Evolutionary conservation across 192 early-diverging fungal genomes (phyloP).

Genomic region (Rhizophlyctis rosea): DNA sequence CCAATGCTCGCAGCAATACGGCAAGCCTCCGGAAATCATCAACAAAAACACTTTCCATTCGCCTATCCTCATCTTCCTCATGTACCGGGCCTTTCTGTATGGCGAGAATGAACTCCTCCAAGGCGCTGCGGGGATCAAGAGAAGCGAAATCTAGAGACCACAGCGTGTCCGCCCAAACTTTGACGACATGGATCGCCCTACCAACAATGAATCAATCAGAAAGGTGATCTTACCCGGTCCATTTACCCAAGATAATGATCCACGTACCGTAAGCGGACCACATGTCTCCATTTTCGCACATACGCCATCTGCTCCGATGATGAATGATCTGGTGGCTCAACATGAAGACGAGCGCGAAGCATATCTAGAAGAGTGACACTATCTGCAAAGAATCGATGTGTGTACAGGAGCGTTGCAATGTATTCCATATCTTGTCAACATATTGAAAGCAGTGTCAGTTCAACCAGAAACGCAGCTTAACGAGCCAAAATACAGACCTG

Average conservation of each 20-base stretch:
- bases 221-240: constrained; percentile 1
- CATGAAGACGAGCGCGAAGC: constrained; percentile 14
- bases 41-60: not conserved
- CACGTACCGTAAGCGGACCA: constrained; percentile 24
- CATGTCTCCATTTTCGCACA: constrained; percentile 11
- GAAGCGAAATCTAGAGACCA: constrained; percentile 12
- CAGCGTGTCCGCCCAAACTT: constrained; percentile 7
- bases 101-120: constrained; percentile 6
- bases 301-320: not conserved
- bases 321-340: not conserved
- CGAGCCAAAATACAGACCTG: constrained; percentile 2
- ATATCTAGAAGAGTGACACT: not conserved
- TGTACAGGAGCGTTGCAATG: constrained; percentile 13
- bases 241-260: no score
- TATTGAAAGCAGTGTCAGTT: no score
- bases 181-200: constrained; percentile 17
- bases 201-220: not conserved
- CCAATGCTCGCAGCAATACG: not conserved
- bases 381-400: constrained; percentile 14
- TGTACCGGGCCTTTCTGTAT: not conserved
- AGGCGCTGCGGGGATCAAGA: not conserved
- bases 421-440: constrained; percentile 13
- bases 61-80: not conserved
- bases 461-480: not conserved
- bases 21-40: not conserved